phyloP scores from a whole-genome alignment of 495 filamentous ascomycete genomes.

The Emericellopsis terricola region DNA sequence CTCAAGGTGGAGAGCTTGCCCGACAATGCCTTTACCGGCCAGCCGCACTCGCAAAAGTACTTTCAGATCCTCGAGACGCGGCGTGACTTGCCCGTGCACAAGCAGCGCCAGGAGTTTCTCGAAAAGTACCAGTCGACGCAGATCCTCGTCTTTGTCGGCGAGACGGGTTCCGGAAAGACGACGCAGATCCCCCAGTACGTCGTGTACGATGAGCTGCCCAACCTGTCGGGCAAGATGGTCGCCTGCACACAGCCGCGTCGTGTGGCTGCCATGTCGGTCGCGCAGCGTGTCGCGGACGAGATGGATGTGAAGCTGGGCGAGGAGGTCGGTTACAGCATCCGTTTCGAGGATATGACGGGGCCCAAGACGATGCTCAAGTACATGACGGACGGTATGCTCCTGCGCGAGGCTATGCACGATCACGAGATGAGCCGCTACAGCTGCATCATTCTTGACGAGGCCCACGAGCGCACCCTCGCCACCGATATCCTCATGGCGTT shows the following conservation, averaged over 20 bases:
- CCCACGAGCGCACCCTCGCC: slow-evolving; percentile 87
- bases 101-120: slow-evolving; percentile 87
- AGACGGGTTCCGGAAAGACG: slow-evolving; percentile 98
- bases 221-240: slow-evolving; percentile 66
- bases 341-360: slow-evolving; percentile 91
- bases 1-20: slow-evolving; percentile 61
- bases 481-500: slow-evolving; percentile 95
- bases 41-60: slow-evolving; percentile 63
- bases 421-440: slow-evolving; percentile 80
- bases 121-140: slow-evolving; percentile 80
- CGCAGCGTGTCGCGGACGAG: slow-evolving; percentile 92
- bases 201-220: slow-evolving; percentile 87
- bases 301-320: slow-evolving; percentile 88
- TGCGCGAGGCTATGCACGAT: slow-evolving; percentile 96
- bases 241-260: slow-evolving; percentile 96
- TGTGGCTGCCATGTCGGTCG: slow-evolving; percentile 98
- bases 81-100: slow-evolving; percentile 73
- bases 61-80: slow-evolving; percentile 72
- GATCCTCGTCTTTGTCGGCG: slow-evolving; percentile 95
- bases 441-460: slow-evolving; percentile 96
- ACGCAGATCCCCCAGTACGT: slow-evolving; percentile 99
- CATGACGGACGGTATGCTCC: slow-evolving; percentile 99
- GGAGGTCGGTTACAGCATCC: slow-evolving; percentile 97
- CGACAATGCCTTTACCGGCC: slow-evolving; percentile 66
- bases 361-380: slow-evolving; percentile 91